Base-by-base conservation (phyloP, 2,329 filamentous ascomycete species). In the Stagonosporopsis vannaccii region DNA sequence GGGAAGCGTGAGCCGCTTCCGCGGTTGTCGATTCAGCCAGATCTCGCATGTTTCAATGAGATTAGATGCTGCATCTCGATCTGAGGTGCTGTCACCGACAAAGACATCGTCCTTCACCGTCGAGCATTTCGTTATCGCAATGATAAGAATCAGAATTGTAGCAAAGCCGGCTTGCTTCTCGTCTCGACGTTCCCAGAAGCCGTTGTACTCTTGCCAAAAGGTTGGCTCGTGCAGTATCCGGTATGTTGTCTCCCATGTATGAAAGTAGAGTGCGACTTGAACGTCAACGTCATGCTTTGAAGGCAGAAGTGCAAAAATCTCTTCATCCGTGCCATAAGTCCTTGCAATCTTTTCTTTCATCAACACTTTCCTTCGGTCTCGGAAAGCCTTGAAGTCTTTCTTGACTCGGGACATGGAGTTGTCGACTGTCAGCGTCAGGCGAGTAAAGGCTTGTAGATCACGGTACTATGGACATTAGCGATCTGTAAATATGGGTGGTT, bases 201-300 rank as follows among this genome's bases (percentile, higher is more conserved):
- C 67, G 3, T 72, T 56, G 59, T 85, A 86, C 7, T 84, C 79
- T 19, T 71, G 60, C 76, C 78, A 78, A 56, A 86, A 87, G 0
- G 77, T 80, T 0, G 83, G 83, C 4, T 75, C 66, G 51, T 87
- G 84, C 0, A 87, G 66, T 40, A 87, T 80, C 3, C 82, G 79
- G 47, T 84, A 79, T 0, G 77, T 76, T 1, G 76, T 78, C 56
- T 85, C 84, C 54, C 82, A 85, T 0, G 72, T 80, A 2, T 69
- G 67, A 39, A 85, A 79, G 67, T 87, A 87, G 0, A 80, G 59
- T 1, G 65, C 54, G 6, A 77, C 75, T 67, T 81, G 76, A 12
- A 62, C 33, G 52, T 85, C 81, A 1, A 80, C 70, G 17, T 73
- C 63, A 15, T 49, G 58, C 46, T 72, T 75, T 1, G 70, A 43